A percentile compares a stretch with the other conserved stretches of the same genome.
Evolutionary conservation across 2,329 filamentous ascomycete species (phyloP).

Genomic region (Trichoderma asperellum): DNA sequence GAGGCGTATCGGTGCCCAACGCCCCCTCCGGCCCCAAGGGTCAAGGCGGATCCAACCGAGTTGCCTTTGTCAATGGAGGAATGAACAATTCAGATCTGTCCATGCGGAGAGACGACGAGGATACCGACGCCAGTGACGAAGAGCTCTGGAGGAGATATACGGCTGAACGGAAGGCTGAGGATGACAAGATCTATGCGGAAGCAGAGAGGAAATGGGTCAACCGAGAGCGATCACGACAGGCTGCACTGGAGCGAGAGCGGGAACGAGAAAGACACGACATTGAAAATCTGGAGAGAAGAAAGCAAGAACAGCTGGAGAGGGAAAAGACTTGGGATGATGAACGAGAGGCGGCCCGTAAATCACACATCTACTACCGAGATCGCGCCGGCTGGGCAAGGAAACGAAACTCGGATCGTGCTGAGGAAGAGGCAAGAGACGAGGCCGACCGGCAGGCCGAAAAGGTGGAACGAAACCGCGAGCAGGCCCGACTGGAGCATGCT

Average conservation of each 20-base stretch:
- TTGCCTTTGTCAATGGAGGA: conserved; percentile 82
- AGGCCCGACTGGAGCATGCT: conserved; percentile 75
- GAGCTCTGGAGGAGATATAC: conserved; percentile 77
- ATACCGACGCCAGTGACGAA: conserved; percentile 83
- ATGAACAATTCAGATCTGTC: conserved; percentile 62
- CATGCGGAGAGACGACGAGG: conserved; percentile 75
- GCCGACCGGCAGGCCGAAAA: conserved; percentile 78
- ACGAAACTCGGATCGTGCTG: conserved; percentile 70
- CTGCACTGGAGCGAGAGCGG: conserved; percentile 82
- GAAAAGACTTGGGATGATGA: conserved; percentile 86
- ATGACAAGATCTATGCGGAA: conserved; percentile 80
- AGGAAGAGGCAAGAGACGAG: conserved; percentile 80
- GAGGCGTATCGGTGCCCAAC: conserved; percentile 61
- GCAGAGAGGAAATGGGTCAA: conserved; percentile 90
- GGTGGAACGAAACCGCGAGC: conserved; percentile 70
- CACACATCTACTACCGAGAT: conserved; percentile 84
- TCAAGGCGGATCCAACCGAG: conserved; percentile 65
- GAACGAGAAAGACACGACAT: conserved; percentile 78
- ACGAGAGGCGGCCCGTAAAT: conserved; percentile 71
- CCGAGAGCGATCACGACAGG: conserved; percentile 79
- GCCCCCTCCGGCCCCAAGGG: conserved; percentile 69
- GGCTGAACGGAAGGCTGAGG: conserved; percentile 72
- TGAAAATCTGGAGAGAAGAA: conserved; percentile 65
- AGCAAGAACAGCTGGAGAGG: conserved; percentile 68
- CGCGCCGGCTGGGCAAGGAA: conserved; percentile 83